Evolutionary conservation across 345 rosid species (phyloP).

Genomic region (Dovyalis caffra): DNA sequence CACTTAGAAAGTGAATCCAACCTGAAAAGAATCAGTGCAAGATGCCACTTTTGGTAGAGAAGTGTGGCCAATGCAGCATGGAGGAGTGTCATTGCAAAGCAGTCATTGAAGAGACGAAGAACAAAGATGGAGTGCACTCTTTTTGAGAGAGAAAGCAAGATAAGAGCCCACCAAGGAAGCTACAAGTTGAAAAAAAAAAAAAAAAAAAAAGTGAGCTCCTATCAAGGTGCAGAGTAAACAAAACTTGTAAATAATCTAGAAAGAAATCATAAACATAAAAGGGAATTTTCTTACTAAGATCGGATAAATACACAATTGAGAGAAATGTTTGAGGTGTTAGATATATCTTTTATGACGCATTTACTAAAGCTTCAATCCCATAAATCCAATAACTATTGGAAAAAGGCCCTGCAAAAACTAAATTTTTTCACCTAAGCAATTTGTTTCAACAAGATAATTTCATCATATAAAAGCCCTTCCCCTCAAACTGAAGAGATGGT

Average conservation of each 20-base stretch:
- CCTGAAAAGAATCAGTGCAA: slow-evolving; percentile 89
- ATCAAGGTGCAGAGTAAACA: not conserved
- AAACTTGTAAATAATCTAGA: not conserved
- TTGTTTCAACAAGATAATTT: too few species aligned
- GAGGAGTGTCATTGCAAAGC: slow-evolving; percentile 85
- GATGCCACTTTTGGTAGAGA: slow-evolving; percentile 67
- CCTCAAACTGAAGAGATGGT: too few species aligned
- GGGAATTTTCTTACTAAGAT: not conserved
- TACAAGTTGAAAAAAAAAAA: slow-evolving; percentile 25
- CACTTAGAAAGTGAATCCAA: slow-evolving; percentile 20
- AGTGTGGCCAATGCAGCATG: slow-evolving; percentile 69
- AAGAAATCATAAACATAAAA: not conserved
- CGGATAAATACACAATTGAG: too few species aligned
- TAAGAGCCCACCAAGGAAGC: slow-evolving; percentile 96
- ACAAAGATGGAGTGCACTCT: slow-evolving; percentile 90
- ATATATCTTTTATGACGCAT: not conserved
- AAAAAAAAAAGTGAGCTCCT: not conserved
- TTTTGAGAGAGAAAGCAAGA: slow-evolving; percentile 81
- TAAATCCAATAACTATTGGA: too few species aligned
- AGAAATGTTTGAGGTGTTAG: not conserved
- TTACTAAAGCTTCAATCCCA: too few species aligned
- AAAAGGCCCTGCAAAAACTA: too few species aligned
- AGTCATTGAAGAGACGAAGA: slow-evolving; percentile 91
- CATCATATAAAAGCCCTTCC: too few species aligned
- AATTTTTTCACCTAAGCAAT: too few species aligned